Base-by-base conservation (phyloP, 2,329 filamentous ascomycete genomes). In the Didymosphaeria variabile region DNA sequence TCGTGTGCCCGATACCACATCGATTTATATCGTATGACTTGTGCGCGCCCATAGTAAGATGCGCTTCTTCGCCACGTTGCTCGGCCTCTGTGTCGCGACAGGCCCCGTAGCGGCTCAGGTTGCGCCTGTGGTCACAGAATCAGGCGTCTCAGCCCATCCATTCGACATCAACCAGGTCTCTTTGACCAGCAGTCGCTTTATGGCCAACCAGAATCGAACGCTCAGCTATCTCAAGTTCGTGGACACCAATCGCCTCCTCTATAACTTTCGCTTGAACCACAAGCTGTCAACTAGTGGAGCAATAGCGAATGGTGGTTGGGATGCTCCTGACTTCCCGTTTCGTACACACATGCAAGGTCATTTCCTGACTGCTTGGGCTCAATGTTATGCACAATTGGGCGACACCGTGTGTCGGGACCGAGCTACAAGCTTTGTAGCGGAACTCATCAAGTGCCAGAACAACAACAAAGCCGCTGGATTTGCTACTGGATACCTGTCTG, bases 241-340 rank as follows among this genome's bases (percentile, higher is more conserved):
- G 23, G 78, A 84, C 55, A 64, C 80, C 0, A 79, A 85, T 19
- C 77, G 83, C 1, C 71, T 85, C 1, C 78, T 85, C 19, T 85
- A 85, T 71, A 79, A 80, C 65, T 85, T 85, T 71, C 77, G 83
- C 19, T 63, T 72, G 32, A 85, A 77, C 50, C 83, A 85, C 58
- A 74, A 78, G 19, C 65, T 85, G 0, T 80, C 79, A 3, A 85
- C 83, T 9, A 76, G 82, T 2, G 81, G 81, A 1, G 84, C 83
- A 1, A 62, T 72, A 1, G 52, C 76, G 6, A 83, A 84, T 51
- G 82, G 82, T 2, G 84, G 84, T 2, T 86, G 84, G 84, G 84
- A 86, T 68, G 82, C 82, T 1, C 84, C 84, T 0, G 74, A 81
- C 50, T 86, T 86, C 47, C 84, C 84, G 0, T 86, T 86, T 67